Evolutionary conservation across 208 protist genomes (phyloP), one percentile per base, ranked within the genome.

Genomic region (Leishmania amazonensis): DNA sequence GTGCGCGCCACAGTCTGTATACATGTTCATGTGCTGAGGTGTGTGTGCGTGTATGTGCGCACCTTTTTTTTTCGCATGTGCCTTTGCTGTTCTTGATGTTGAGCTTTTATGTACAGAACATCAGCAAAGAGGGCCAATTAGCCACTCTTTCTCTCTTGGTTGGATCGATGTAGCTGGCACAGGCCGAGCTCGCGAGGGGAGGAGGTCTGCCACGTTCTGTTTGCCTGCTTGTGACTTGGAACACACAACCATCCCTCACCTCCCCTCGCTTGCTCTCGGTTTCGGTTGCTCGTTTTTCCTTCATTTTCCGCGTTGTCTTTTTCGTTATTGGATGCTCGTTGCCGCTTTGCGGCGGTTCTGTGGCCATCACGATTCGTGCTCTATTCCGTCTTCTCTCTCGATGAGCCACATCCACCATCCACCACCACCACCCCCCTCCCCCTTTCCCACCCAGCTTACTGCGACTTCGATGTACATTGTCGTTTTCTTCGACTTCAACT

Each of bases 21-120:
- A 17, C 60, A 67, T 67, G 28, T 67, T 24, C 64, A 70, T 24
- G 35, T 70, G 17, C 64, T 7, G 15, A 42, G n/a, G 35, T 70
- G 64, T 40, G 31, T 70, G 42, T 49, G 3, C 1, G 64, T n/a
- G 47, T 70, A 40, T 49, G 8, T 15, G n/a, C 28, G n/a, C 53
- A 1, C 9, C 31, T 75, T 73, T 51, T 72, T 72, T 83, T 80
- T 72, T 78, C 47, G 78, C n/a, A 2, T 84, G 78, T 78, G 24
- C 31, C 5, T 42, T 21, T 40, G n/a, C 24, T 40, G 35, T 40
- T 35, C 45, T 75, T 47, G 40, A 19, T 75, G 45, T 49, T 31
- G 40, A 53, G 17, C 0, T 19, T 38, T 31, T 5, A 75, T 75
- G 40, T 75, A 62, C 57, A 62, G 57, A 62, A 62, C 21, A 31